Evolutionary conservation across 768 basidiomycete genomes (phyloP).

Genomic region (Mycena crocata): DNA sequence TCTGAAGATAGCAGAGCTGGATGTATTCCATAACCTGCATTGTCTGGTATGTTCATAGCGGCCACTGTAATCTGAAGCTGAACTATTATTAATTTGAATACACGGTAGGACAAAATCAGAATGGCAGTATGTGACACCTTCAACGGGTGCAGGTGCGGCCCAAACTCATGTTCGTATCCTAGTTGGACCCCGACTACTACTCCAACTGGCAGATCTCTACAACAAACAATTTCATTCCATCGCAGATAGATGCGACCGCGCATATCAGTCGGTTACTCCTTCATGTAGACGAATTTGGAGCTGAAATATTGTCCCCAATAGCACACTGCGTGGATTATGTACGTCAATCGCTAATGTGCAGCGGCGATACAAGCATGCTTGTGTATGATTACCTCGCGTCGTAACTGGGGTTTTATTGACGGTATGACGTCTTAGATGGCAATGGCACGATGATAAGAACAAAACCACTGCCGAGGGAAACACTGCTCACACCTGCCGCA

Average conservation of each 20-base stretch:
- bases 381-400: constrained; percentile 3
- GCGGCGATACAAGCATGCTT: constrained; percentile 21
- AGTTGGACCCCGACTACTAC: constrained; percentile 24
- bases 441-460: constrained; percentile 39
- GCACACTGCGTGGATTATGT: constrained; percentile 21
- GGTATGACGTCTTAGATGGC: constrained; percentile 32
- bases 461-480: constrained; percentile 34
- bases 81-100: not conserved
- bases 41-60: constrained; percentile 3
- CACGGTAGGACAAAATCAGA: constrained; percentile 26
- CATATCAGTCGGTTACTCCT: constrained; percentile 10
- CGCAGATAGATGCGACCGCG: constrained; percentile 19
- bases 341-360: constrained; percentile 27
- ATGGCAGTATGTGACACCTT: constrained; percentile 18
- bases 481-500: constrained; percentile 41
- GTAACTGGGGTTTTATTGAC: not conserved
- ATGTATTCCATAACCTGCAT: constrained; percentile 3
- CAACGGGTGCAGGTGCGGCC: not conserved
- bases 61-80: no score
- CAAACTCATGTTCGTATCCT: not conserved
- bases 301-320: not conserved
- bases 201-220: constrained; percentile 22
- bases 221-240: constrained; percentile 14
- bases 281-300: not conserved
- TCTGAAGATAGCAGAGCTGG: constrained; percentile 23